Conservation (phyloP, 495 filamentous ascomycete genomes). For the Penicillium taxi region DNA sequence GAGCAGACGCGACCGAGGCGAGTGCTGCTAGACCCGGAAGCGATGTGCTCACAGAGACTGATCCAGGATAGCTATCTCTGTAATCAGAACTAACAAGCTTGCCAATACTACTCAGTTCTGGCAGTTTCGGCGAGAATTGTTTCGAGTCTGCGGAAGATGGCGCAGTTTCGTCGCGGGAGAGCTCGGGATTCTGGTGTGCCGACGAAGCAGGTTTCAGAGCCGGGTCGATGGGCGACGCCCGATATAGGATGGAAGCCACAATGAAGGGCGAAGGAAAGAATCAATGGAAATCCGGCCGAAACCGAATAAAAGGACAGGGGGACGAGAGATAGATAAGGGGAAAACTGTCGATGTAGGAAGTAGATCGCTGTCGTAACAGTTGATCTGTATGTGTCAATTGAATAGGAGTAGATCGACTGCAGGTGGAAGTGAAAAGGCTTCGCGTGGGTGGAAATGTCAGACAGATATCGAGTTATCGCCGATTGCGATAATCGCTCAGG, state of each 20-base stretch:
- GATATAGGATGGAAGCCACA: constrained; percentile 44
- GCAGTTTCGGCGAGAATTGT: constrained; percentile 12
- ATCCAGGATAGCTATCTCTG: constrained; percentile 13
- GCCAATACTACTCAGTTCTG: constrained; percentile 17
- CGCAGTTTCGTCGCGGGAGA: constrained; percentile 15
- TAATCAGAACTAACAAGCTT: constrained; percentile 14
- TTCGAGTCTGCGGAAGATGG: constrained; percentile 18
- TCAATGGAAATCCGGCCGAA: constrained; percentile 33
- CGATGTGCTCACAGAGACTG: constrained; percentile 19
- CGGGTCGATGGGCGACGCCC: constrained; percentile 53
- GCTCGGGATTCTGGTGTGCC: constrained; percentile 32
- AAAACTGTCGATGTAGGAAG: background rate
- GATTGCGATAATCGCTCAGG: background rate
- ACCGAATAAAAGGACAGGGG: constrained; percentile 28
- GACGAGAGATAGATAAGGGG: no score
- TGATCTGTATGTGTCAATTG: no score
- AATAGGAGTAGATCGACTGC: no score
- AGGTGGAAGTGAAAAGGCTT: no score
- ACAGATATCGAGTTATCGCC: background rate
- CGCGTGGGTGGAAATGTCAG: no score
- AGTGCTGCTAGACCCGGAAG: constrained; percentile 45
- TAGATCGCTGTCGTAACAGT: no score
- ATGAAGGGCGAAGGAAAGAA: constrained; percentile 34
- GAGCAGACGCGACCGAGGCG: constrained; percentile 52
- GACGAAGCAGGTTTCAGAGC: constrained; percentile 40